Evolutionary conservation across 2,329 filamentous ascomycete genomes (phyloP).

Genomic region (Cordyceps cicadae): DNA sequence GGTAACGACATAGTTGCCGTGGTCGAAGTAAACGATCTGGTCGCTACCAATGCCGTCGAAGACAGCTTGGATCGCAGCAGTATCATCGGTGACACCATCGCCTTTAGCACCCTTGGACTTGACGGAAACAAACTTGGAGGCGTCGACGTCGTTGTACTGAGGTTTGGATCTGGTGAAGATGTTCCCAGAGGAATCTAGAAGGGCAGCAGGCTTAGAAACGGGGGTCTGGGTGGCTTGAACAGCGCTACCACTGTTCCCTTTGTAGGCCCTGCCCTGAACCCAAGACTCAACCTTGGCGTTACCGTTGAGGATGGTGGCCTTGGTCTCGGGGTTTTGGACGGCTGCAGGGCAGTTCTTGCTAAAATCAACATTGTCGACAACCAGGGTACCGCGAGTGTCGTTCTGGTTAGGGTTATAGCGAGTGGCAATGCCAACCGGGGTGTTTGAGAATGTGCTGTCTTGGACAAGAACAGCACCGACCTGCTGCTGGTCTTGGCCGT

Average conservation of each 20-base stretch:
- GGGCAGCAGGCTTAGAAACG: conserved; percentile 54
- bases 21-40: conserved; percentile 66
- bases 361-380: conserved; percentile 89
- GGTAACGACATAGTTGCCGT: conserved; percentile 63
- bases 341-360: conserved; percentile 55
- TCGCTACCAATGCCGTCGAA: conserved; percentile 58
- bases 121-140: conserved; percentile 70
- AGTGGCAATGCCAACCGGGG: conserved; percentile 61
- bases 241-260: conserved; percentile 36
- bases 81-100: conserved; percentile 83
- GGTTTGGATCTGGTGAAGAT: conserved; percentile 83
- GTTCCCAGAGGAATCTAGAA: conserved; percentile 57
- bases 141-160: conserved; percentile 65
- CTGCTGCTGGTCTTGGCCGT: conserved; percentile 53
- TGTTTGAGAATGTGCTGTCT: conserved; percentile 72
- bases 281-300: conserved; percentile 63
- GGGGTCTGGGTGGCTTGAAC: conserved; percentile 51
- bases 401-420: conserved; percentile 57
- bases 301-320: conserved; percentile 56
- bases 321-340: conserved; percentile 50
- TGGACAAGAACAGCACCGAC: conserved; percentile 80
- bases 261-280: conserved; percentile 72
- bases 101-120: conserved; percentile 77
- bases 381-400: conserved; percentile 68
- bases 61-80: conserved; percentile 69